Conservation (phyloP, 2,329 filamentous ascomycete genomes). For the Sphaerulina populicola region DNA sequence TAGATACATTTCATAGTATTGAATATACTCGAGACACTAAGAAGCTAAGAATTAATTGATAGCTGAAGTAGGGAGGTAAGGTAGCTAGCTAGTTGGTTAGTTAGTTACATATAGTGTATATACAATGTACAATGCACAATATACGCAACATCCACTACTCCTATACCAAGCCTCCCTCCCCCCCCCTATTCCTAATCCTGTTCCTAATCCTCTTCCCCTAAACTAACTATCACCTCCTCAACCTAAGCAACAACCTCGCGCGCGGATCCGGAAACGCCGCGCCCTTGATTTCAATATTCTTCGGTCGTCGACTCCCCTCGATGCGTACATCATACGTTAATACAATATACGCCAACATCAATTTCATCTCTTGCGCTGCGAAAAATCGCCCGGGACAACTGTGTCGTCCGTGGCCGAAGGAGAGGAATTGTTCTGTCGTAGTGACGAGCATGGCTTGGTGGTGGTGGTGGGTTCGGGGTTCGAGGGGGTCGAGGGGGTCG, state of each 20-base stretch:
- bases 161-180: no score
- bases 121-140: no score
- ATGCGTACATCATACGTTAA: conserved; percentile 34
- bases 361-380: conserved; percentile 41
- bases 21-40: no score
- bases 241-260: background rate
- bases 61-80: no score
- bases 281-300: background rate
- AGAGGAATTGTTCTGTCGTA: conserved; percentile 21
- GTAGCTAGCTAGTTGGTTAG: no score
- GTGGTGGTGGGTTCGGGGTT: conserved; percentile 11
- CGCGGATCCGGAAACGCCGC: background rate
- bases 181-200: no score
- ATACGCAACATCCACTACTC: no score
- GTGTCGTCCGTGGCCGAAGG: conserved; percentile 23
- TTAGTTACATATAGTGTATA: no score
- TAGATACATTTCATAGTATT: no score
- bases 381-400: conserved; percentile 37
- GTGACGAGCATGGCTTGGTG: conserved; percentile 16
- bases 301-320: background rate
- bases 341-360: conserved; percentile 36
- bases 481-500: background rate
- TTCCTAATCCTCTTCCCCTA: no score
- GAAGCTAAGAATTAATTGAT: no score
- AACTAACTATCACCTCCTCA: background rate